Base-by-base conservation (phyloP, 2,329 filamentous ascomycete genomes). In the Talaromyces sp. region DNA sequence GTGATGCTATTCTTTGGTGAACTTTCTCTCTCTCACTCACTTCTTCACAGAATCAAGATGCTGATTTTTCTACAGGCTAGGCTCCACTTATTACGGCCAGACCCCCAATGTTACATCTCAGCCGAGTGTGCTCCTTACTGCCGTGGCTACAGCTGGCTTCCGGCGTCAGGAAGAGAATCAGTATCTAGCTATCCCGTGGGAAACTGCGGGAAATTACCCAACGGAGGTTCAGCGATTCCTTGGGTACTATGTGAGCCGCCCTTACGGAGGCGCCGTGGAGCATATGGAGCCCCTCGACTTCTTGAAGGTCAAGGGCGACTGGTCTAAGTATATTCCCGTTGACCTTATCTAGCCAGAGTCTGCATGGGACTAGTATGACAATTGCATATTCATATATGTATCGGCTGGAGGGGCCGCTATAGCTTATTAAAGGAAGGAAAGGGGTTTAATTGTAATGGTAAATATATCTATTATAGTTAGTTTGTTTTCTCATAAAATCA, bases 271-370 rank as follows among this genome's bases (percentile, higher is more conserved):
- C 19, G 25, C 49, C 5, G 49, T 52, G 9, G 49, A 52, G 10
- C 19, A 52, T 25, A 52, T 52, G 49, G 49, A 52, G 49, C 49
- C 49, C 28, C 49, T 52, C 15, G 49, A 52, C 49, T 52, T 27
- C 22, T 22, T 52, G 17, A 52, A 52, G 28, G 49, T 52, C 49
- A 52, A 52, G 49, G 49, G 49, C 19, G 49, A 52, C 19, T 52
- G 49, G 49, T 52, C 22, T 11, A 52, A 52, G 49, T 52, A 52
- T 52, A 22, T 52, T 25, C 49, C 49, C 6, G 49, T 52, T 7
- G 49, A 52, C 28, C 49, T 52, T 27, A 86, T 81, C 30, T 32
- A 32, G 30, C 9, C 30, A 10, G 30, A 10, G 30, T 32, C 33
- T 27, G 49, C 17, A 27, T 52, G 30, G 9, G 30, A 32, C 30